Evolutionary conservation across 2,329 filamentous ascomycete species (phyloP), one percentile per base, ranked within the genome.

Genomic region (Diaporthe sp.): DNA sequence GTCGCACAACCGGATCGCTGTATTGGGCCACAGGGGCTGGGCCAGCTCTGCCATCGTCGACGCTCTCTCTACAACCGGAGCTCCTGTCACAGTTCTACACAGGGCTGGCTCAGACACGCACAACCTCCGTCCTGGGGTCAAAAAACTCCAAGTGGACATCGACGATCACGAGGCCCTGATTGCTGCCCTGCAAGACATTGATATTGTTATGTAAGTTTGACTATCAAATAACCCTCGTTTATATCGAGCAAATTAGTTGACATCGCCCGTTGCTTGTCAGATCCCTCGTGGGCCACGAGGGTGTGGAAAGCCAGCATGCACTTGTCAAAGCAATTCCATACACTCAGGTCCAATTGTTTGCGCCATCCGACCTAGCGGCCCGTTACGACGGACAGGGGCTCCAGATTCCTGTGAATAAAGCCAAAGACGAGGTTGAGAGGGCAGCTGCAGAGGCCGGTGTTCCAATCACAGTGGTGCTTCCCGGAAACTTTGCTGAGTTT

Each of bases 211-310:
- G 58, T 61, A n/a, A 61, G 37, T 6, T 42, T 19, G 37, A 9
- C 34, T 2, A 25, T 3, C 17, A 25, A 4, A n/a, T 55, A 3
- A 3, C 12, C 13, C 53, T 19, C 4, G 7, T n/a, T 55, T 8
- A 6, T n/a, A n/a, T 39, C 5, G 3, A 37, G 9, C 17, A 15
- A 7, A 2, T 39, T 6, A 0, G 6, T 60, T 60, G 57, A 39
- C 31, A 39, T 39, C 39, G 57, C 39, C 31, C 12, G 9, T 19
- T 60, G 9, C 17, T 57, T 31, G 4, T 22, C 22, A 60, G 57
- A 60, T 60, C 57, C 25, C 57, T 60, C n/a, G 57, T 60, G 57
- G 57, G 57, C 19, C 57, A 60, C 34, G 57, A 60, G 8, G 57
- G 57, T 8, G 34, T 60, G 10, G 31, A 60, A n/a, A 60, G 57